Base-by-base conservation (phyloP, 2,329 filamentous ascomycete genomes). In the Monilinia laxa region DNA sequence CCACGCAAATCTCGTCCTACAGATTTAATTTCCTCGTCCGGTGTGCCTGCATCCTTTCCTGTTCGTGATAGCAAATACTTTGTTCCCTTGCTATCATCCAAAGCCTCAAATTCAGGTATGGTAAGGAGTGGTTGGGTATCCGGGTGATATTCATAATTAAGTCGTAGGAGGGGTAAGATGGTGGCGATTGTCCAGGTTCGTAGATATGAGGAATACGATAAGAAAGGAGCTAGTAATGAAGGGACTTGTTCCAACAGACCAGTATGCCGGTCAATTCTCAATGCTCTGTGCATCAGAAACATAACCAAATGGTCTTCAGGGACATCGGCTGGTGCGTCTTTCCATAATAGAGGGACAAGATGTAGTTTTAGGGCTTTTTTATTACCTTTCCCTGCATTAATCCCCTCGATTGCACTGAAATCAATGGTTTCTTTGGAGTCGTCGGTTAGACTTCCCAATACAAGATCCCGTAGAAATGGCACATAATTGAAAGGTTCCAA, bases 191-290 rank as follows among this genome's bases (percentile, higher is more conserved):
- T 84, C 90, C 91, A 92, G 0, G 81, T 84, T 60, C 86, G 83
- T 49, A 93, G 80, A 66, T 81, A 84, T 11, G 85, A 81, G 49
- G 85, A 84, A 67, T 85, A 82, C 59, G 84, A 79, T 20, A 92
- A 79, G 74, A 93, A 93, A 0, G 90, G 90, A 28, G 82, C 79
- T 23, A 93, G 79, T 40, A 94, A 80, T n/a, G 83, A 81, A 0
- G 88, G 87, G 1, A 93, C 76, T 70, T 90, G 83, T n/a, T 83
- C 81, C 25, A 93, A 80, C 68, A 92, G 79, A n/a, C 91, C 90
- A 1, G 90, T 88, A 75, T 90, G 85, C 63, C 85, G 79, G 74
- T 93, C 90, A 69, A 94, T 87, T 49, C 84, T 84, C 73, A 89
- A 84, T 7, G 89, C 83, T 67, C 90, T 84, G 70, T 87, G 85